phyloP scores from a whole-genome alignment of 331 rosid species.

The Phaseolus coccineus region DNA sequence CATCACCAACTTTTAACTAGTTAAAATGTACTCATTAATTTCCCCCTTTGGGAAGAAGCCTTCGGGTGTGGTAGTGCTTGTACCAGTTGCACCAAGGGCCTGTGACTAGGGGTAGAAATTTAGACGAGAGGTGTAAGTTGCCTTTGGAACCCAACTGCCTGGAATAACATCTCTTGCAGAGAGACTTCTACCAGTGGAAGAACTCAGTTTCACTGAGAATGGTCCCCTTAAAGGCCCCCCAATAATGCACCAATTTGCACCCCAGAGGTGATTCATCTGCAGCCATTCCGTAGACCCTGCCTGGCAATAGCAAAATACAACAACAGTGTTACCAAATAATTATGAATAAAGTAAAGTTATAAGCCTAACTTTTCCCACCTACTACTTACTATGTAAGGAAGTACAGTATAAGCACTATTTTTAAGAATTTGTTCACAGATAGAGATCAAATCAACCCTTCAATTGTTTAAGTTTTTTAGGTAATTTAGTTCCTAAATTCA shows the following conservation, averaged over 20 bases:
- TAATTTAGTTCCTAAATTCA: constrained; percentile 15
- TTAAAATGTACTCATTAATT: constrained; percentile 33
- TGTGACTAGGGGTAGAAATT: constrained; percentile 60
- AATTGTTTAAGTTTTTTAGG: constrained; percentile 11
- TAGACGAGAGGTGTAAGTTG: constrained; percentile 82
- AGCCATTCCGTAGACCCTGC: constrained; percentile 81
- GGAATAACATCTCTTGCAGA: constrained; percentile 88
- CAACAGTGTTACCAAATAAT: background rate
- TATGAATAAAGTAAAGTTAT: background rate
- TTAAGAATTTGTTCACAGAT: background rate
- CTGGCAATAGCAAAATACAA: constrained; percentile 59
- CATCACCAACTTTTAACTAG: constrained; percentile 36
- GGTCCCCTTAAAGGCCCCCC: constrained; percentile 87
- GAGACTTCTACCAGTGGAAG: constrained; percentile 68
- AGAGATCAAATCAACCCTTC: constrained; percentile 19
- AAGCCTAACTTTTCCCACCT: constrained; percentile 19
- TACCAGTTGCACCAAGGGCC: constrained; percentile 12
- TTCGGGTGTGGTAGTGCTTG: background rate
- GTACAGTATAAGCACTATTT: background rate
- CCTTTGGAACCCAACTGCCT: constrained; percentile 79
- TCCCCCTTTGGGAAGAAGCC: constrained; percentile 19
- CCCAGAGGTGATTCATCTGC: constrained; percentile 89
- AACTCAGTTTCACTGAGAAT: constrained; percentile 80
- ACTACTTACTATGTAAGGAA: constrained; percentile 18
- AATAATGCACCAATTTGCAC: constrained; percentile 84